Conservation (phyloP, 371 early-diverging fungal species). For the Blakeslea trispora region DNA sequence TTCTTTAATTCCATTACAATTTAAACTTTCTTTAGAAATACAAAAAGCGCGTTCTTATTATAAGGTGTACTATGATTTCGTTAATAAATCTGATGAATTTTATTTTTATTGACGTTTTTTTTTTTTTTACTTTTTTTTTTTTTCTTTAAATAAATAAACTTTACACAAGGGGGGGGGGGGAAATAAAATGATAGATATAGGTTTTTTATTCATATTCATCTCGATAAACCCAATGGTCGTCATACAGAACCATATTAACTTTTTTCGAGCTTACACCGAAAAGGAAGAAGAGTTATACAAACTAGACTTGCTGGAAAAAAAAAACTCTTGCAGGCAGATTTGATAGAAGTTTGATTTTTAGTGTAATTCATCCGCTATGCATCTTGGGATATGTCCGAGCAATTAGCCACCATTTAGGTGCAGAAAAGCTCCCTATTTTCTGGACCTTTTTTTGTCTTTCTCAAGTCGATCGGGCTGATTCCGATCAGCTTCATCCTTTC, state of each 20-base stretch:
- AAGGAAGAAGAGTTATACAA: neutral
- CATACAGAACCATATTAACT: neutral
- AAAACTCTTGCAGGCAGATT: neutral
- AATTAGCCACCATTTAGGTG: neutral
- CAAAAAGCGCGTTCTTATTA: no score
- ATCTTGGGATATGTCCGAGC: neutral
- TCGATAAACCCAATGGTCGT: neutral
- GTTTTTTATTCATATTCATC: neutral
- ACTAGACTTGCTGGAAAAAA: neutral
- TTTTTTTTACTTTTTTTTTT: no score
- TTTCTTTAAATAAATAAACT: no score
- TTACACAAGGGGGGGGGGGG: no score
- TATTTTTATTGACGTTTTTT: no score
- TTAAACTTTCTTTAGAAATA: no score
- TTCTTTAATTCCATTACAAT: no score
- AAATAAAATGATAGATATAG: no score
- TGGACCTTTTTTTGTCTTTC: neutral
- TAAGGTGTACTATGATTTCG: no score
- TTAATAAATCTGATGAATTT: no score
- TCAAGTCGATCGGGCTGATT: conserved; percentile 2
- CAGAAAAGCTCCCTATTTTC: neutral
- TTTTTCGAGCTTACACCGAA: conserved; percentile 2
- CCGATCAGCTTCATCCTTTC: neutral
- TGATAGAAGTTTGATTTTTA: neutral
- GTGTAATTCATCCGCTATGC: neutral